Base-by-base conservation (phyloP, 2,329 filamentous ascomycete species). In the Delphinella strobiligena region DNA sequence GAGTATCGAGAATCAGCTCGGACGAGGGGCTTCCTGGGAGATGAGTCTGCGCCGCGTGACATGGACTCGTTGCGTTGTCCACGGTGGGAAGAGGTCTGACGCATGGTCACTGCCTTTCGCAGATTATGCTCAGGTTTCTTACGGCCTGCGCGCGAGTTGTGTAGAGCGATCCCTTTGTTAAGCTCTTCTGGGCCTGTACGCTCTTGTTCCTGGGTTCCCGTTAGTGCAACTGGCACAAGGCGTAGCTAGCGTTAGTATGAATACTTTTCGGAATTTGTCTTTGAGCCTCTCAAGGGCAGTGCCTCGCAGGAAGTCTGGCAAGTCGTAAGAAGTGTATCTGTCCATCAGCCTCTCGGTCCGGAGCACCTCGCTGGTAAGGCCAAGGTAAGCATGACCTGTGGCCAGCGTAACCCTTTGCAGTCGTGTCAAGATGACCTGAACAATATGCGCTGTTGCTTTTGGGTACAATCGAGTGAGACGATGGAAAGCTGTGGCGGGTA, bases 401-500 rank as follows among this genome's bases (percentile, higher is more conserved):
- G 88, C 83, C 38, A 98, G 75, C 0, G 91, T 98, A 2, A 98
- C 93, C 49, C 93, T 72, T 56, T 98, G 89, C 37, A 98, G 80
- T 36, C 93, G 76, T 2, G 93, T 95, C 22, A 98, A 64, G 45
- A 98, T 98, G 34, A 98, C 89, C 55, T 98, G 91, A 4, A 98
- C 87, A 47, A 98, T 96, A 54, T 98, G 93, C 2, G 91, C 82
- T 2, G 91, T 95, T 8, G 93, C 88, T 63, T 93, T 93, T 8
- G 91, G 91, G 51, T 96, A 98, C 17, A 95, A 80, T 54, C 85
- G 78, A 37, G 93, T 98, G 38, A 98, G 68, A 7, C 93, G 79
- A 38, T 87, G 78, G 52, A 98, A 98, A 3, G 91, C 93, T 55
- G 87, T 94, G 1, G 91, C 91, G 1, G 93, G 93, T 42, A 98